phyloP scores from a whole-genome alignment of 345 rosid species.

The Eutrema japonicum region DNA sequence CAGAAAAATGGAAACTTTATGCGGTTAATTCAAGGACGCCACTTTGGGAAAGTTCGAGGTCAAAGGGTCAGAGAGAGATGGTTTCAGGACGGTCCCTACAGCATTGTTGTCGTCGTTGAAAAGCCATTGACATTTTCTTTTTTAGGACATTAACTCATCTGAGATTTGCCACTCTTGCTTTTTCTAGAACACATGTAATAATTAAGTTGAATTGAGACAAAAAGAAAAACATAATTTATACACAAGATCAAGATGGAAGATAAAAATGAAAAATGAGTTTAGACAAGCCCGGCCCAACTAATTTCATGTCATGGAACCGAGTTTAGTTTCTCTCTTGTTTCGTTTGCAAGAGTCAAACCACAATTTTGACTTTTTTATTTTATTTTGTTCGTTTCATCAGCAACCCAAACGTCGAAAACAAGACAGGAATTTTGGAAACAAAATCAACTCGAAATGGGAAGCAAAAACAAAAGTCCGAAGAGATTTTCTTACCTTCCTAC shows the following conservation, averaged over 20 bases:
- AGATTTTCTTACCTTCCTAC: slow-evolving; percentile 11
- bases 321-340: slow-evolving; percentile 1
- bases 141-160: slow-evolving; percentile 11
- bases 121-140: slow-evolving; percentile 38
- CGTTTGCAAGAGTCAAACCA: slow-evolving; percentile 30
- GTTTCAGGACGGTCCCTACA: slow-evolving; percentile 28
- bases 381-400: neutral
- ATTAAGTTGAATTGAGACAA: neutral
- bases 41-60: slow-evolving; percentile 12
- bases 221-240: neutral
- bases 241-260: too few species aligned
- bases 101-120: slow-evolving; percentile 31
- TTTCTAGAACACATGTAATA: slow-evolving; percentile 24
- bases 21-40: neutral
- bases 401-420: slow-evolving; percentile 10
- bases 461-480: neutral
- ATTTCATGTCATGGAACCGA: neutral
- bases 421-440: slow-evolving; percentile 5
- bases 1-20: slow-evolving; percentile 29
- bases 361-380: slow-evolving; percentile 18
- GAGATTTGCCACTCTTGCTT: slow-evolving; percentile 4
- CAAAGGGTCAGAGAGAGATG: slow-evolving; percentile 16
- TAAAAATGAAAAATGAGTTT: too few species aligned
- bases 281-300: slow-evolving; percentile 16
- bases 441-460: slow-evolving; percentile 3